Base-by-base conservation (phyloP, 306 rosid species). In the Ochetophila trinervis region DNA sequence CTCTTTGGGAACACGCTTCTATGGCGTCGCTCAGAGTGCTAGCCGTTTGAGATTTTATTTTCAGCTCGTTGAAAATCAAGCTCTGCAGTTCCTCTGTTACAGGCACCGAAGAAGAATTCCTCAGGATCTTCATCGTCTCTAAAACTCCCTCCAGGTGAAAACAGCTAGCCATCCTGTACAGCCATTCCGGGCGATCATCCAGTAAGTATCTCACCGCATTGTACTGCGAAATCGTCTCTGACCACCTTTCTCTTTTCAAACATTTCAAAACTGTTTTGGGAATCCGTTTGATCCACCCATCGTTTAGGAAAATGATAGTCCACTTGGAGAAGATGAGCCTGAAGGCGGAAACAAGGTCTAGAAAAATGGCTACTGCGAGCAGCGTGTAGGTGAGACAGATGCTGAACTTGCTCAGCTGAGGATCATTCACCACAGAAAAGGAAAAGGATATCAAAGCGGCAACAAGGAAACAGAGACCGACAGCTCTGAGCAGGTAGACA, bases 41-140 rank as follows among this genome's bases (percentile, higher is more conserved):
- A 27, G 32, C 32, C 4, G 32, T 27, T 4, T 27, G 3, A 6
- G 63, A 57, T 63, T 69, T 76, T 44, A 36, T 64, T n/a, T 63
- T 4, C 23, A 76, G 24, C 58, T 76, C 75, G 0, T 0, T 1
- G n/a, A 63, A 37, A 55, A 76, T 69, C 14, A 76, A 76, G 5
- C 5, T 1, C 72, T 74, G 63, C 14, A 76, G 67, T 0, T 8
- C 22, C 21, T 57, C 50, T 2, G 50, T 8, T 2, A 45, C 16
- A 3, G 50, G 6, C 15, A 3, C 50, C 7, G 50, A 45, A 45
- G 50, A 8, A 1, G 50, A 45, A 45, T 8, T 0, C 16, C 11
- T 45, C 11, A 45, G 7, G 16, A 45, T 15, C 7, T 45, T 45
- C 16, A 45, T 45, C 7, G 11, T 45, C 50, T 45, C 50, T 45